These are phyloP conservation scores for Trebouxia sp. DNA, from an alignment of 139 green algal species.

Conservation along the genomic window DNA sequence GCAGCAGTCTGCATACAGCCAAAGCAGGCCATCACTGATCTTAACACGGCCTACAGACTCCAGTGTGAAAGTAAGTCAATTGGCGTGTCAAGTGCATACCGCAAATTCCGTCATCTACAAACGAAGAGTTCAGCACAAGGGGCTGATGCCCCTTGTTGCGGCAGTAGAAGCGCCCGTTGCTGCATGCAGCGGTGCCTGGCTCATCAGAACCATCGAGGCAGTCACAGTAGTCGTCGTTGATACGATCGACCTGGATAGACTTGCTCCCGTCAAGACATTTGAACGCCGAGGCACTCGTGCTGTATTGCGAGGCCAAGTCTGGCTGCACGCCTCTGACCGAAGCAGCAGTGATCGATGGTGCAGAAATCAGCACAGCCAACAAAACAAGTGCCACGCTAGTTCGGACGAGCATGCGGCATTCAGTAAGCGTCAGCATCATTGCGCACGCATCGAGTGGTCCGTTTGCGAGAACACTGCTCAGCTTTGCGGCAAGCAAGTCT, in stretches of 20 bases:
- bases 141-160: conserved; percentile 75
- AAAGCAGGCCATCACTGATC: no score
- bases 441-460: no score
- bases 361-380: neutral
- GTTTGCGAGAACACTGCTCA: no score
- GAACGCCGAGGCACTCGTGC: conserved; percentile 41
- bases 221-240: conserved; percentile 98
- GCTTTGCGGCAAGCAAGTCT: no score
- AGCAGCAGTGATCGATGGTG: neutral
- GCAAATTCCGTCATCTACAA: conserved; percentile 95
- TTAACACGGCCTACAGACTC: no score
- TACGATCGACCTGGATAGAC: conserved; percentile 46
- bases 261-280: conserved; percentile 68
- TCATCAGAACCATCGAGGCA: conserved; percentile 94
- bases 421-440: no score
- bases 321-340: conserved; percentile 1
- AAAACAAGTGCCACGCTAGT: neutral
- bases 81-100: conserved; percentile 54
- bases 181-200: conserved; percentile 88
- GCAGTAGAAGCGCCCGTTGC: conserved; percentile 86
- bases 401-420: neutral
- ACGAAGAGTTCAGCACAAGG: conserved; percentile 65
- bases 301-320: neutral
- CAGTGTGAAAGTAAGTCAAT: no score
- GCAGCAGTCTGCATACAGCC: conserved; percentile 80